A percentile compares a stretch with the other conserved stretches of the same genome.
Evolutionary conservation across 2,329 filamentous ascomycete species (phyloP).

Genomic region (Lasiodiplodia hormozganensis): DNA sequence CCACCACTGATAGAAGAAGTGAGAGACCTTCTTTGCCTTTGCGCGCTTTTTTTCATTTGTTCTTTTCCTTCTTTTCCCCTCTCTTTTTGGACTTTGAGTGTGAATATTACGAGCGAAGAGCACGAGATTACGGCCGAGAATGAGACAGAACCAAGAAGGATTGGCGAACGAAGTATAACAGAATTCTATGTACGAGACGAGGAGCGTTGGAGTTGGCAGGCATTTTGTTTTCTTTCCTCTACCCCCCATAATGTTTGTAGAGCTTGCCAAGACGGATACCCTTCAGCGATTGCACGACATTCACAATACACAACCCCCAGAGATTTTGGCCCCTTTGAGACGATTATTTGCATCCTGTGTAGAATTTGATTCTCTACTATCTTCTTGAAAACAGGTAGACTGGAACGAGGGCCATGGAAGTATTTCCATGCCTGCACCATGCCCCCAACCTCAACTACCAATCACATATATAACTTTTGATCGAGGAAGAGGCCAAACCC

Average conservation of each 20-base stretch:
- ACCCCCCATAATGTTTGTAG: not conserved
- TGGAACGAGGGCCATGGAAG: not conserved
- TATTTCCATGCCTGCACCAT: not conserved
- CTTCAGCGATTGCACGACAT: constrained; percentile 16
- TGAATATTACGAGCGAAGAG: not conserved
- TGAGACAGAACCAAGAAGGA: not conserved
- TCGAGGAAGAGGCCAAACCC: not conserved
- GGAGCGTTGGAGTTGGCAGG: not conserved
- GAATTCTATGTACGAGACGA: not conserved
- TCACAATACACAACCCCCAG: not conserved
- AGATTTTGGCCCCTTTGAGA: not conserved
- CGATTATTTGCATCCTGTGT: not conserved
- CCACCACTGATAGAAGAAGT: not conserved
- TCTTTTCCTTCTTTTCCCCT: not conserved
- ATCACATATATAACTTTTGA: constrained; percentile 18
- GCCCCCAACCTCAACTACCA: not conserved
- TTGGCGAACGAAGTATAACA: not conserved
- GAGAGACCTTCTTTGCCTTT: not conserved
- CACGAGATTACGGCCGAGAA: not conserved
- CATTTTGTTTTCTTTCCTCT: not conserved
- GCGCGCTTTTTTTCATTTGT: not conserved
- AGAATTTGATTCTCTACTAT: not conserved
- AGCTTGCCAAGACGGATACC: constrained; percentile 7
- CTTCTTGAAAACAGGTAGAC: not conserved
- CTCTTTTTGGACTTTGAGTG: not conserved